These are phyloP conservation scores for Penicillium sp. DNA, from an alignment of 2,329 filamentous ascomycete genomes.

Conservation along the genomic window DNA sequence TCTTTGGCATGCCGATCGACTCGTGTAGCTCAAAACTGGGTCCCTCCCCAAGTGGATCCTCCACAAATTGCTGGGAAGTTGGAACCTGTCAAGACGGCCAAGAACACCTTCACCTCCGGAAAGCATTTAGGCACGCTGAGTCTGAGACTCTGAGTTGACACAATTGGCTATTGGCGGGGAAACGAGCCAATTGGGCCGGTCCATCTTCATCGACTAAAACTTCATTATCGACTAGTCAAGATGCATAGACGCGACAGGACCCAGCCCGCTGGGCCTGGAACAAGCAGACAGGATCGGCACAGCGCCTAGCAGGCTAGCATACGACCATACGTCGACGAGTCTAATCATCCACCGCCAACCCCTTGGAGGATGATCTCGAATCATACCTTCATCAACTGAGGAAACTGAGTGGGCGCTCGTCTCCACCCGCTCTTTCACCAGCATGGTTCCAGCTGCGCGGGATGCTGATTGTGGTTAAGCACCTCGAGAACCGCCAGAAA, in stretches of 20 bases:
- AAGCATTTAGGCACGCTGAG: too few species aligned
- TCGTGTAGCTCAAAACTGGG: conserved; percentile 12
- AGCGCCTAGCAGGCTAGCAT: not conserved
- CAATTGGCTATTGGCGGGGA: not conserved
- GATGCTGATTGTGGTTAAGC: not conserved
- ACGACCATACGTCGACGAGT: too few species aligned
- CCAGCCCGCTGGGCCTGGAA: not conserved
- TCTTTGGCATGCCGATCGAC: conserved; percentile 9
- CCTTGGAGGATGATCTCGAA: not conserved
- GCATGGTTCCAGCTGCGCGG: not conserved
- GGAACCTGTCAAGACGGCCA: not conserved
- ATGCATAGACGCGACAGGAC: conserved; percentile 1
- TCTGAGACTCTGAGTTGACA: not conserved
- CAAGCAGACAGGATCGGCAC: not conserved
- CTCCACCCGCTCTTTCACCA: not conserved
- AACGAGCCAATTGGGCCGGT: too few species aligned
- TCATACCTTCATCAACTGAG: not conserved
- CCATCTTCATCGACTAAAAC: too few species aligned
- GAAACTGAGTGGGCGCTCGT: not conserved
- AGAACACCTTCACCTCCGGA: too few species aligned
- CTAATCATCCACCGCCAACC: not conserved
- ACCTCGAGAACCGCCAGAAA: too few species aligned
- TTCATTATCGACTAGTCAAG: not conserved
- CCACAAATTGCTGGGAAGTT: not conserved
- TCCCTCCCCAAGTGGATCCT: conserved; percentile 2